Percentiles rank a stretch among this genome's conserved stretches.
Conservation (phyloP, 2,329 filamentous ascomycete genomes). For the Lithohypha guttulata region DNA sequence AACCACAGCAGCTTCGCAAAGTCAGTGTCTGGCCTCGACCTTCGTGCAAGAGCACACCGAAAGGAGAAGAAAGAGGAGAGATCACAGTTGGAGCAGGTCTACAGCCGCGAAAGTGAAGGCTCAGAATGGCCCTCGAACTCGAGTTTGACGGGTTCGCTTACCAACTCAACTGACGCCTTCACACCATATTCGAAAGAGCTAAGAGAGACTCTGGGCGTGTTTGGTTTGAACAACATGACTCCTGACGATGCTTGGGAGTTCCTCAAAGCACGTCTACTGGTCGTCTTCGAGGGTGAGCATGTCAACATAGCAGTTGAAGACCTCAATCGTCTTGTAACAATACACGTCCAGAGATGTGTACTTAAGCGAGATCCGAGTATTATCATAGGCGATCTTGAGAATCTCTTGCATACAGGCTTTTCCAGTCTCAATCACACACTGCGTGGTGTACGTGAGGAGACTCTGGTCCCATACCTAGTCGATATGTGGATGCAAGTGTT, state of each 20-base stretch:
- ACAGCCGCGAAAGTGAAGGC: slow-evolving; percentile 21
- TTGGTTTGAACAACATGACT: slow-evolving; percentile 59
- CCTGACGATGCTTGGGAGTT: slow-evolving; percentile 57
- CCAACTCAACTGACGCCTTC: slow-evolving; percentile 16
- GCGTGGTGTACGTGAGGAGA: slow-evolving; percentile 67
- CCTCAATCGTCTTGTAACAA: slow-evolving; percentile 51
- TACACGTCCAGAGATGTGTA: slow-evolving; percentile 53
- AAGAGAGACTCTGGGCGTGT: slow-evolving; percentile 30
- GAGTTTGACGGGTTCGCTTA: slow-evolving; percentile 15
- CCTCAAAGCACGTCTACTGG: slow-evolving; percentile 51
- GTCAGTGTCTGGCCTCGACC: slow-evolving; percentile 67
- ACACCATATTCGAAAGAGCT: slow-evolving; percentile 18
- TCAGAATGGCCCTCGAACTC: slow-evolving; percentile 21
- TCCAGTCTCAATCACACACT: slow-evolving; percentile 74
- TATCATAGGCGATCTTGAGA: slow-evolving; percentile 52
- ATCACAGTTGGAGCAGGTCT: slow-evolving; percentile 25
- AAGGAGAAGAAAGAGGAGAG: slow-evolving; percentile 74
- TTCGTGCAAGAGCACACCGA: slow-evolving; percentile 60
- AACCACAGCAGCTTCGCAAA: slow-evolving; percentile 59
- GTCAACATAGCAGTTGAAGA: slow-evolving; percentile 55
- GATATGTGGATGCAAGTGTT: slow-evolving; percentile 93
- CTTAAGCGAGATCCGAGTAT: slow-evolving; percentile 48
- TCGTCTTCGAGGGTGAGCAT: slow-evolving; percentile 55
- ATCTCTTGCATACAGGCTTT: slow-evolving; percentile 63
- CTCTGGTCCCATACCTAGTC: slow-evolving; percentile 79